Percentiles rank a stretch among this genome's conserved stretches.
Conservation (phyloP, 441 rosid species). For the Geranium incanum region DNA sequence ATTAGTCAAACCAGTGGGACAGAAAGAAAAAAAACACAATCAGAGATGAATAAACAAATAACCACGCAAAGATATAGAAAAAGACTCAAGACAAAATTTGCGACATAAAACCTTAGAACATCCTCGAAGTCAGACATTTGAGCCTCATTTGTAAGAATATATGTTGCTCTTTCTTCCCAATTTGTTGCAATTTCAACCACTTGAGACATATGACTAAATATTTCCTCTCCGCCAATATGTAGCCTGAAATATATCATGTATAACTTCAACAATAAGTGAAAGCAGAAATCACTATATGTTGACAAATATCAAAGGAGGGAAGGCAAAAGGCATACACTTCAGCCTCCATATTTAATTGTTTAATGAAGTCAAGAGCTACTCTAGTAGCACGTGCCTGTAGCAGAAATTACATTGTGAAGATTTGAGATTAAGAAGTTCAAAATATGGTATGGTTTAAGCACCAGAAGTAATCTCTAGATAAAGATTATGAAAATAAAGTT, state of each 20-base stretch:
- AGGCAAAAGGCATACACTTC: constrained; percentile 39
- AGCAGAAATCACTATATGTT: constrained; percentile 13
- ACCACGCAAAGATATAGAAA: constrained; percentile 8
- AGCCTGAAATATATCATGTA: constrained; percentile 36
- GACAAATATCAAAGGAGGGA: constrained; percentile 8
- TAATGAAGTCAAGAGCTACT: constrained; percentile 48
- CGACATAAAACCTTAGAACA: constrained; percentile 45
- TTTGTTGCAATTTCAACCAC: constrained; percentile 43
- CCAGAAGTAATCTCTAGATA: background rate
- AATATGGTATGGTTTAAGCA: background rate
- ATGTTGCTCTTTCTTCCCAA: constrained; percentile 73
- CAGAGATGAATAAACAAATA: constrained; percentile 11
- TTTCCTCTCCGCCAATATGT: constrained; percentile 54
- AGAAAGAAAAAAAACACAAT: background rate
- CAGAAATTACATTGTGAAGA: constrained; percentile 8
- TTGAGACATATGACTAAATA: constrained; percentile 47
- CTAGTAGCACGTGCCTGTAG: constrained; percentile 52
- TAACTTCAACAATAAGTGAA: constrained; percentile 10
- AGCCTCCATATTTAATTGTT: constrained; percentile 59
- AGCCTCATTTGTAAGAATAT: constrained; percentile 43
- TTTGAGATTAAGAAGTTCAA: background rate
- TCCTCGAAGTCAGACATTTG: constrained; percentile 65
- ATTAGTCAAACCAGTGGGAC: constrained; percentile 10
- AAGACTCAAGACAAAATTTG: background rate
- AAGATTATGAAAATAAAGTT: background rate